These are phyloP conservation scores for Alternaria panax DNA, from an alignment of 2,329 filamentous ascomycete species.

Conservation along the genomic window DNA sequence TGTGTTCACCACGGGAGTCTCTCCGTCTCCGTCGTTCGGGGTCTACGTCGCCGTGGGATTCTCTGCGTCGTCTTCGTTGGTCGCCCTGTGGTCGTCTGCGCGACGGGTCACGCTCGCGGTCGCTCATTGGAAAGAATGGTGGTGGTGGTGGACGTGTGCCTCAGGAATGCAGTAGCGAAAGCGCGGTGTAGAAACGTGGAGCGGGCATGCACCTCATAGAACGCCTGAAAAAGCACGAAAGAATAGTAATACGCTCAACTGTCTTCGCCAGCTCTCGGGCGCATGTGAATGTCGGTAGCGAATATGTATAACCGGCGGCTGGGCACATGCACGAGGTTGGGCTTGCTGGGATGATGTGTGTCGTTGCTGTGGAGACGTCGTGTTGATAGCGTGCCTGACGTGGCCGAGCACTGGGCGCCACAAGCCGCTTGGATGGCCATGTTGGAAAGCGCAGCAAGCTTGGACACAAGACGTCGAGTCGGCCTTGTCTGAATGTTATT, in stretches of 20 bases:
- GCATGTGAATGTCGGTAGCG: constrained; percentile 21
- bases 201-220: constrained; percentile 17
- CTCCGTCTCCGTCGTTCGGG: constrained; percentile 29
- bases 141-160: neutral
- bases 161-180: too few species aligned
- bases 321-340: constrained; percentile 25
- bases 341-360: constrained; percentile 13
- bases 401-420: constrained; percentile 31
- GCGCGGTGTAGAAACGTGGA: constrained; percentile 23
- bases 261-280: neutral
- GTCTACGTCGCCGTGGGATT: constrained; percentile 37
- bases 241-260: constrained; percentile 4
- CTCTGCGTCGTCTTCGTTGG: constrained; percentile 38
- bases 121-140: constrained; percentile 25
- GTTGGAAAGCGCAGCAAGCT: constrained; percentile 17
- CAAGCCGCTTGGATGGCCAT: constrained; percentile 15
- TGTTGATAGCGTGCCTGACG: constrained; percentile 37
- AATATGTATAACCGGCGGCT: constrained; percentile 37
- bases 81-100: constrained; percentile 35
- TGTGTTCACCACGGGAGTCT: constrained; percentile 27
- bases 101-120: constrained; percentile 32
- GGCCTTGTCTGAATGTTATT: constrained; percentile 3
- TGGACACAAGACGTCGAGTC: neutral
- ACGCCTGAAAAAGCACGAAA: constrained; percentile 5
- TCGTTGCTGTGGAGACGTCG: constrained; percentile 41